Conservation (phyloP, 768 basidiomycete species). For the Boletus speciosus region DNA sequence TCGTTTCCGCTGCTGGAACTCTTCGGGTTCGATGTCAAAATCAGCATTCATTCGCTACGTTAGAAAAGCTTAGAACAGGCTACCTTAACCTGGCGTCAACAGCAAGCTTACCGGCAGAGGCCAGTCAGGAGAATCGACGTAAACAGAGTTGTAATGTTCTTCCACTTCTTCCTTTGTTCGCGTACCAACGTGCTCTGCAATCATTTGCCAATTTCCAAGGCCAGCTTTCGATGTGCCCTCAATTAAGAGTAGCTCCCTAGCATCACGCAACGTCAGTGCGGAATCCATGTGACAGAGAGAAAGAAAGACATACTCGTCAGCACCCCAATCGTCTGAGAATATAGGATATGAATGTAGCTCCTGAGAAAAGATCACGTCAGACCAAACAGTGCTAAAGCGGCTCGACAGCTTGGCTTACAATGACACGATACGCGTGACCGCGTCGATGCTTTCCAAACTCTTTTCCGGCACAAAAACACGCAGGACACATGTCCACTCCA, state of each 20-base stretch:
- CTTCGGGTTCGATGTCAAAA: conserved; percentile 73
- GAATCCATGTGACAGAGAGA: background rate
- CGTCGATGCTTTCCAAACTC: conserved; percentile 84
- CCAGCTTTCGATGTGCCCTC: conserved; percentile 87
- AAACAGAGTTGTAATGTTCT: conserved; percentile 79
- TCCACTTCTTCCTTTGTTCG: conserved; percentile 92
- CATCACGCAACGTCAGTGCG: conserved; percentile 1
- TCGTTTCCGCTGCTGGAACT: conserved; percentile 88
- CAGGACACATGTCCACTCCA: conserved; percentile 90
- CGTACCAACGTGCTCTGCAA: conserved; percentile 92
- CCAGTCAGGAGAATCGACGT: conserved; percentile 75
- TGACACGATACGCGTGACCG: conserved; percentile 86
- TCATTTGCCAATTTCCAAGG: conserved; percentile 95
- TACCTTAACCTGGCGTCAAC: conserved; percentile 2
- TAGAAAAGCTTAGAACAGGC: background rate
- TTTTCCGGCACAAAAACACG: conserved; percentile 89
- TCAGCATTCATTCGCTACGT: conserved; percentile 43
- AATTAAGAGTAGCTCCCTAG: conserved; percentile 82
- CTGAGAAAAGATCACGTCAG: conserved; percentile 38
- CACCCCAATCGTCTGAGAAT: conserved; percentile 93
- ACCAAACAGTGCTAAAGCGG: background rate
- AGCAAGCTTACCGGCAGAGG: conserved; percentile 66
- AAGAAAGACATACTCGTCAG: conserved; percentile 74
- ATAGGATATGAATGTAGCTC: conserved; percentile 97
- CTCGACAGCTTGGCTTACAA: conserved; percentile 47